Base-by-base conservation (phyloP, 495 filamentous ascomycete species). In the Cryomyces minteri region DNA sequence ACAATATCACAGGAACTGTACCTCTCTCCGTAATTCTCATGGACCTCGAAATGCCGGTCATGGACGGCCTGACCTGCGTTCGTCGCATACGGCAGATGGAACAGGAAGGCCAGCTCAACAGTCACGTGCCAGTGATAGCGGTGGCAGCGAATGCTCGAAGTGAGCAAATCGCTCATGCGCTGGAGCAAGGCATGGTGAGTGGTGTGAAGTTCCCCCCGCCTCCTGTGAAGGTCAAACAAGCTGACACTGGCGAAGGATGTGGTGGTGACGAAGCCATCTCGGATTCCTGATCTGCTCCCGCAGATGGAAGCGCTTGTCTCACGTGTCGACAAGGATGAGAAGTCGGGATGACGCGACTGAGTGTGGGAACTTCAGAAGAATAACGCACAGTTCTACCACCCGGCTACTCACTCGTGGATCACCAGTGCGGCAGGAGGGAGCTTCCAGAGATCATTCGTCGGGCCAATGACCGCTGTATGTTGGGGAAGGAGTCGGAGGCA, bases 191-290 rank as follows among this genome's bases (percentile, higher is more conserved):
- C 5, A 50, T 56, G 47, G 40, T 41, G 28, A 41, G 40, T 11
- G n/a, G 32, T 1, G 1, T 37, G 28, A 34, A n/a, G 11, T 12
- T 1, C 10, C 32, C 4, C 7, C 8, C 25, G 7, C 31, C 6
- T 41, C 18, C 12, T 37, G n/a, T n/a, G n/a, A n/a, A n/a, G n/a
- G n/a, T n/a, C 71, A 32, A 74, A 77, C 70, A 95, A 62, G 51
- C 71, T 70, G 59, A 75, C 60, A 62, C 68, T 70, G 63, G 65
- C 56, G 54, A 57, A 11, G 18, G 28, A 7, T 25, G 38, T 2
- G 7, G n/a, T 9, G 4, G 14, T 37, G 45, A 29, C 32, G 12
- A 14, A 12, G 38, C 7, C 37, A 46, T 52, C 51, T 48, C 47
- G 40, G 29, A 28, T 12, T 31, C 31, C 25, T 31, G 38, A 29